Conservation (phyloP, 2,329 filamentous ascomycete genomes). For the Neocatenulostroma microsporum region DNA sequence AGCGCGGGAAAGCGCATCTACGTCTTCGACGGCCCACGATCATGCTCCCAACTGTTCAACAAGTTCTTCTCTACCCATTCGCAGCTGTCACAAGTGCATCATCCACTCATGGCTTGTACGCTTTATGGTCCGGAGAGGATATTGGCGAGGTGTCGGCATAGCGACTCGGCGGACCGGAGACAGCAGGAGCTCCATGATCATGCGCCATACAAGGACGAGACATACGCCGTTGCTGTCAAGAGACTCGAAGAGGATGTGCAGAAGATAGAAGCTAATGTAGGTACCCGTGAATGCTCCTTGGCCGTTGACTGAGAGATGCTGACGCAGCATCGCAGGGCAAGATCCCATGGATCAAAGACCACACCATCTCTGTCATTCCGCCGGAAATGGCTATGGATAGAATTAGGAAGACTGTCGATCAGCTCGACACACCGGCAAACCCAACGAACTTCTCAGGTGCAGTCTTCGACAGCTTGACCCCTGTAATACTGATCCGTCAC, state of each 20-base stretch:
- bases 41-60: conserved; percentile 9
- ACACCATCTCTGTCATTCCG: too few species aligned
- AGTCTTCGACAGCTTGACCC: conserved; percentile 11
- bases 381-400: too few species aligned
- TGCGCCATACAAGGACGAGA: conserved; percentile 2
- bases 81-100: conserved; percentile 6
- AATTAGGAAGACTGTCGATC: too few species aligned
- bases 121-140: conserved; percentile 7
- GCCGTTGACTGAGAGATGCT: neutral
- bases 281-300: neutral
- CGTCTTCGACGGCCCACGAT: conserved; percentile 7
- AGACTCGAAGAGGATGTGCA: conserved; percentile 3
- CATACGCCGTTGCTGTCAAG: conserved; percentile 1
- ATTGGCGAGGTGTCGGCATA: neutral
- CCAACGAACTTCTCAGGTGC: conserved; percentile 12
- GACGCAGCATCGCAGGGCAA: too few species aligned
- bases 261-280: conserved; percentile 3
- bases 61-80: conserved; percentile 6
- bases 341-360: conserved; percentile 5
- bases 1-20: too few species aligned
- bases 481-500: conserved; percentile 14
- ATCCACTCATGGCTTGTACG: conserved; percentile 2
- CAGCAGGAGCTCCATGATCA: neutral
- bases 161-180: neutral
- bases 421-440: too few species aligned